Conservation (phyloP, 2,329 filamentous ascomycete genomes). For the Talaromyces pinophilus region DNA sequence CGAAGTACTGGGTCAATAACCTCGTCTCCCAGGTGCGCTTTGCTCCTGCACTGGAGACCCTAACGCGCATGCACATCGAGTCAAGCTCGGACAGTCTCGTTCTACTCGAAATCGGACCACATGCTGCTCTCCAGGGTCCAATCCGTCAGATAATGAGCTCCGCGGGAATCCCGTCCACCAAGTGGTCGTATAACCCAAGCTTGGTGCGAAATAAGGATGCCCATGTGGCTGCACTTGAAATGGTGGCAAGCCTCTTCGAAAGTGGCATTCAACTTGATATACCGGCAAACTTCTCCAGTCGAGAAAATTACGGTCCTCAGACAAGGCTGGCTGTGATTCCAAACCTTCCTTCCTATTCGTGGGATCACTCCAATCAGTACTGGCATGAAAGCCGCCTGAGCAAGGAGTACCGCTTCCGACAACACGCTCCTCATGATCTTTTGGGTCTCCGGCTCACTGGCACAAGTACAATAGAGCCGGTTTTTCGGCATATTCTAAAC, state of each 20-base stretch:
- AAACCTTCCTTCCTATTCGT: conserved; percentile 27
- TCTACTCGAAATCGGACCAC: conserved; percentile 35
- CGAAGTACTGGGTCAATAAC: conserved; percentile 40
- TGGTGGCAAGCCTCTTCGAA: conserved; percentile 23
- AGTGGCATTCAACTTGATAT: conserved; percentile 20
- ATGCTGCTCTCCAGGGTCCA: conserved; percentile 31
- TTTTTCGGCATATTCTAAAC: conserved; percentile 35
- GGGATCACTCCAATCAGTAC: conserved; percentile 26
- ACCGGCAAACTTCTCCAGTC: conserved; percentile 12
- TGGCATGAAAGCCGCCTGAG: conserved; percentile 29
- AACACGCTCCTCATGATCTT: conserved; percentile 4
- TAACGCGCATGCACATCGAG: not conserved
- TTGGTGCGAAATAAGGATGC: not conserved
- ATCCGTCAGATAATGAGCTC: conserved; percentile 23
- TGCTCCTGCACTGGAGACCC: conserved; percentile 24
- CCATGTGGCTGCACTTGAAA: conserved; percentile 12
- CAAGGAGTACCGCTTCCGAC: conserved; percentile 14
- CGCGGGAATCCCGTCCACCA: not conserved
- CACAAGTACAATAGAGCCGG: not conserved
- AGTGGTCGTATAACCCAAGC: not conserved
- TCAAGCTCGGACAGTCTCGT: not conserved
- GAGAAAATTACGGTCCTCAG: not conserved
- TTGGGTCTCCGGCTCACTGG: not conserved
- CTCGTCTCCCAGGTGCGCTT: conserved; percentile 38
- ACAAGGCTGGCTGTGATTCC: not conserved